These are phyloP conservation scores for Ganoderma boninense DNA, from an alignment of 1,284 basidiomycete genomes.

Conservation along the genomic window DNA sequence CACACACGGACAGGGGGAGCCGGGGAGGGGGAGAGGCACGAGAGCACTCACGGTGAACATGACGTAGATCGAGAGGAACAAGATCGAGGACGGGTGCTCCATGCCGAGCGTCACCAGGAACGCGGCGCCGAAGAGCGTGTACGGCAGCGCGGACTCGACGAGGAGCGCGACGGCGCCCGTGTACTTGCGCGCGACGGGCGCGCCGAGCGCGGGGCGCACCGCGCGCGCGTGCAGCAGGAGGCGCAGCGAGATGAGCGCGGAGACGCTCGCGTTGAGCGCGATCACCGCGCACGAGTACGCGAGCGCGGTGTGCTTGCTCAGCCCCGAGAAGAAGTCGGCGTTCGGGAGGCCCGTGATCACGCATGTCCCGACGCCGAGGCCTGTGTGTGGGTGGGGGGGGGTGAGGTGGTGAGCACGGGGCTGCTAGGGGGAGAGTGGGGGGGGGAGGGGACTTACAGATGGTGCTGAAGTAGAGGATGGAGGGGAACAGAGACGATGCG, in stretches of 20 bases:
- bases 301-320: neutral
- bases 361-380: conserved; percentile 16
- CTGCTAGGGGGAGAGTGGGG: neutral
- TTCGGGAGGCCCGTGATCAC: conserved; percentile 15
- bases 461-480: conserved; percentile 15
- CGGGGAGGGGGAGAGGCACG: neutral
- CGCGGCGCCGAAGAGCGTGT: conserved; percentile 24
- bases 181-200: conserved; percentile 15
- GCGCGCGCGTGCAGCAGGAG: neutral
- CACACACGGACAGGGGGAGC: no score
- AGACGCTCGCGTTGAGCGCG: conserved; percentile 16
- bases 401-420: neutral
- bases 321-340: conserved; percentile 18
- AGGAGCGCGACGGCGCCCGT: conserved; percentile 19
- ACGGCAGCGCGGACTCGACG: conserved; percentile 24
- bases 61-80: conserved; percentile 29
- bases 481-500: conserved; percentile 13
- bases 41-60: conserved; percentile 29
- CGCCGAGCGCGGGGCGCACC: neutral
- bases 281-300: conserved; percentile 16
- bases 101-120: conserved; percentile 24
- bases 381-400: neutral
- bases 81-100: conserved; percentile 18
- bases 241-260: conserved; percentile 14
- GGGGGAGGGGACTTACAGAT: conserved; percentile 8